Conservation (phyloP, 768 basidiomycete species). For the Hydnum rufescens region DNA sequence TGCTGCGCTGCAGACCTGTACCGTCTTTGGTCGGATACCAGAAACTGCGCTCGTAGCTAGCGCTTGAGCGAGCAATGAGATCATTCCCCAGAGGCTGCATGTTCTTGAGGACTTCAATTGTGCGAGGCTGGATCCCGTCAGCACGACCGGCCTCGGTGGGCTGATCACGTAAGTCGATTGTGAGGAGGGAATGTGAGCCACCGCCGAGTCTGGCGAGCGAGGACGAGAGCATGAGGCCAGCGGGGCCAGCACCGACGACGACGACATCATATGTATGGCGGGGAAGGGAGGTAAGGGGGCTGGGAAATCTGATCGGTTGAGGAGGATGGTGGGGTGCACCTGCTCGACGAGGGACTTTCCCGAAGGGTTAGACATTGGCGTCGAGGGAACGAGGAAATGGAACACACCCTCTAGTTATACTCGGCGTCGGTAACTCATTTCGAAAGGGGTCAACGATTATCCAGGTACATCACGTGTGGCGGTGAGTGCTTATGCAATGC, state of each 20-base stretch:
- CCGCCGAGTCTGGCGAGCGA: slow-evolving; percentile 4
- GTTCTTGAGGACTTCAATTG: slow-evolving; percentile 2
- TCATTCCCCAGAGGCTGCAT: slow-evolving; percentile 1
- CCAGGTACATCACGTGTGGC: too few species aligned
- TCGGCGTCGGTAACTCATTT: too few species aligned
- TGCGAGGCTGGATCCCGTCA: slow-evolving; percentile 3
- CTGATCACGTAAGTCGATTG: not conserved
- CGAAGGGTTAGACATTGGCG: not conserved
- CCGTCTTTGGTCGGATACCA: slow-evolving; percentile 2
- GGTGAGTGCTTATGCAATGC: too few species aligned
- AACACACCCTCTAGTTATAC: too few species aligned
- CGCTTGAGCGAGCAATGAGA: not conserved
- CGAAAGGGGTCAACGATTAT: too few species aligned
- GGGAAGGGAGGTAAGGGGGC: not conserved
- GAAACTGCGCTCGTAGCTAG: not conserved
- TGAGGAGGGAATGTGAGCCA: not conserved
- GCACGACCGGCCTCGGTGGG: not conserved
- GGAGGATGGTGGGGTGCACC: not conserved
- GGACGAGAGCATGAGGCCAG: slow-evolving; percentile 7
- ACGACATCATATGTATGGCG: slow-evolving; percentile 10
- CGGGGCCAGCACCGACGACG: slow-evolving; percentile 14
- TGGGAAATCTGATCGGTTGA: not conserved
- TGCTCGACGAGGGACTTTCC: not conserved
- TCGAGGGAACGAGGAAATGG: too few species aligned
- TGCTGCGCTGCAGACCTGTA: not conserved